Evolutionary conservation across 192 early-diverging fungal genomes (phyloP).

Genomic region (Phlyctochytrium planicorne): DNA sequence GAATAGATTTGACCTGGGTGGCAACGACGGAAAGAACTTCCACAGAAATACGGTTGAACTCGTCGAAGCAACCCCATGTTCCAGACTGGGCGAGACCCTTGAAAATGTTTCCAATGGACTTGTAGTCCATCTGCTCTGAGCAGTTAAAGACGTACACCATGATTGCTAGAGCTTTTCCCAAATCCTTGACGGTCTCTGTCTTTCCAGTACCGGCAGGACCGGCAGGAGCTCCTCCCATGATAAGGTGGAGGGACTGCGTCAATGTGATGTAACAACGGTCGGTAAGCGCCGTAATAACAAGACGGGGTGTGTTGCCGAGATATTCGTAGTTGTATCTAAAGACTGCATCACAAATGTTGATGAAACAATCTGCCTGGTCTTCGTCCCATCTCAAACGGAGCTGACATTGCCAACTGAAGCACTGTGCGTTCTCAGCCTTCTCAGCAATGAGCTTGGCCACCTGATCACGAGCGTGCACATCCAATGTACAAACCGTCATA

Average conservation of each 20-base stretch:
- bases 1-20: conserved; percentile 67
- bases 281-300: conserved; percentile 63
- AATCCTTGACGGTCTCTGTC: conserved; percentile 65
- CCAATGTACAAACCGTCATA: conserved; percentile 67
- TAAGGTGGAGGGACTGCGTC: conserved; percentile 64
- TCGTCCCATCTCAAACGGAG: conserved; percentile 65
- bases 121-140: conserved; percentile 71
- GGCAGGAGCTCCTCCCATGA: conserved; percentile 67
- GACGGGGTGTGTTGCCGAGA: conserved; percentile 63
- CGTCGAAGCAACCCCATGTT: conserved; percentile 68
- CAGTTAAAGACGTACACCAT: conserved; percentile 74
- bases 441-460: conserved; percentile 64
- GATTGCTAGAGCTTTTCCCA: conserved; percentile 64
- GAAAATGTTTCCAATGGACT: conserved; percentile 68
- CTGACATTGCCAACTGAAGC: conserved; percentile 67
- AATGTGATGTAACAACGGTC: conserved; percentile 69
- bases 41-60: conserved; percentile 65
- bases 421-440: conserved; percentile 64
- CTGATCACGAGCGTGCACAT: conserved; percentile 69
- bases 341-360: conserved; percentile 66
- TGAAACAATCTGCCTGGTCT: conserved; percentile 58
- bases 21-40: conserved; percentile 68
- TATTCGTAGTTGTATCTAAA: conserved; percentile 68
- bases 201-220: conserved; percentile 59
- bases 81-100: conserved; percentile 66